Conservation (phyloP, 768 basidiomycete species). For the Tubosaeta sp. region DNA sequence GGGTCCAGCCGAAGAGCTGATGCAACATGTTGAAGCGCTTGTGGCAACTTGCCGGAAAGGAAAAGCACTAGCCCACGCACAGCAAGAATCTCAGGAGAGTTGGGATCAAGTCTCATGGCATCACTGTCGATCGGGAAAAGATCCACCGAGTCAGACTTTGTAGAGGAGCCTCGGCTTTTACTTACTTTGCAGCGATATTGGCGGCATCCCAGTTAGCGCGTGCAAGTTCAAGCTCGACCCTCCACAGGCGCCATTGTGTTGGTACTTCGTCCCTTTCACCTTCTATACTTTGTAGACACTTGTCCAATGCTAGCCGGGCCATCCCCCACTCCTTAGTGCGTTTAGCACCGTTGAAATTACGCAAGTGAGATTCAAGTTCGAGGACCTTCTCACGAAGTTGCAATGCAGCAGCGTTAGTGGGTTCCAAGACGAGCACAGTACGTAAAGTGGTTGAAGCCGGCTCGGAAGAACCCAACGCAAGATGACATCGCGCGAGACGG, state of each 20-base stretch:
- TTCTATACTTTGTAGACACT: conserved; percentile 68
- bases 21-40: conserved; percentile 65
- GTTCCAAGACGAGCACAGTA: conserved; percentile 57
- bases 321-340: conserved; percentile 68
- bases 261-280: conserved; percentile 74
- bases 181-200: conserved; percentile 68
- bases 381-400: conserved; percentile 60
- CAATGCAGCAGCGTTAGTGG: conserved; percentile 53
- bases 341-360: conserved; percentile 56
- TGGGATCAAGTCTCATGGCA: conserved; percentile 63
- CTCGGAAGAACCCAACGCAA: conserved; percentile 67
- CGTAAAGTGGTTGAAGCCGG: conserved; percentile 66
- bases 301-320: conserved; percentile 76
- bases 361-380: conserved; percentile 60
- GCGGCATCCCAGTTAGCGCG: conserved; percentile 74
- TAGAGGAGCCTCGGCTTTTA: conserved; percentile 9
- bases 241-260: conserved; percentile 75
- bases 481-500: conserved; percentile 79
- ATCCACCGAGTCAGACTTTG: conserved; percentile 4
- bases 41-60: conserved; percentile 63
- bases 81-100: conserved; percentile 75
- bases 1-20: conserved; percentile 78
- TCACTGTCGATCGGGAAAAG: conserved; percentile 43
- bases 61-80: conserved; percentile 79
- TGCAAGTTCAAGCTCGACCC: conserved; percentile 72